Evolutionary conservation across 1,139 yeast genomes (phyloP).

Genomic region (Pichiaceae sp.): DNA sequence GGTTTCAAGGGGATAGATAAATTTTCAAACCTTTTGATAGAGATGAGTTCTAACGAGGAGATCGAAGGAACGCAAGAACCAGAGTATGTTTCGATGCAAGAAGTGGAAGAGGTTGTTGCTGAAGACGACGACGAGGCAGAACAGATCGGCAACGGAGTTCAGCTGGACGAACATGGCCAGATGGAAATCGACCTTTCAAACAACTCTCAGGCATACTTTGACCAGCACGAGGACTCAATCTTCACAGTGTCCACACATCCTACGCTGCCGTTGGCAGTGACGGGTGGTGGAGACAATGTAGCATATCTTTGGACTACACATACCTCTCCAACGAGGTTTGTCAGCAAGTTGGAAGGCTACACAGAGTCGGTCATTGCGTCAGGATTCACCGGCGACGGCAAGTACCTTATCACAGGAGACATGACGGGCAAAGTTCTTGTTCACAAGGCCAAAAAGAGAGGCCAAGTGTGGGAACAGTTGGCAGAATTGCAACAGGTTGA

Average conservation of each 20-base stretch:
- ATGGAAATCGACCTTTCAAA: slow-evolving; percentile 71
- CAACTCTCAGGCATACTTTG: slow-evolving; percentile 85
- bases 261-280: slow-evolving; percentile 46
- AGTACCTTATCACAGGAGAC: slow-evolving; percentile 78
- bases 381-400: slow-evolving; percentile 77
- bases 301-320: slow-evolving; percentile 92
- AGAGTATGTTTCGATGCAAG: slow-evolving; percentile 47
- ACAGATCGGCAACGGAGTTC: slow-evolving; percentile 26
- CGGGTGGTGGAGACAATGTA: slow-evolving; percentile 88
- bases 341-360: slow-evolving; percentile 68
- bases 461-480: slow-evolving; percentile 67
- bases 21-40: not conserved
- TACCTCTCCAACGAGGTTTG: slow-evolving; percentile 71
- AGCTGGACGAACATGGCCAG: slow-evolving; percentile 27
- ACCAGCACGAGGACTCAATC: slow-evolving; percentile 77
- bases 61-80: slow-evolving; percentile 30
- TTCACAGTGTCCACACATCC: slow-evolving; percentile 79
- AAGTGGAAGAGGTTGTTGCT: slow-evolving; percentile 53
- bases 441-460: slow-evolving; percentile 63
- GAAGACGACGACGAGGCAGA: slow-evolving; percentile 24
- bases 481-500: slow-evolving; percentile 80
- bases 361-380: slow-evolving; percentile 84
- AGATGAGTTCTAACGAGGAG: not conserved
- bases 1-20: not conserved
- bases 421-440: slow-evolving; percentile 85